Percentiles rank a stretch among this genome's conserved stretches.
These are phyloP conservation scores for Nymphaea colorata DNA, from an alignment of 164 flowering plant genomes.

Conservation along the genomic window DNA sequence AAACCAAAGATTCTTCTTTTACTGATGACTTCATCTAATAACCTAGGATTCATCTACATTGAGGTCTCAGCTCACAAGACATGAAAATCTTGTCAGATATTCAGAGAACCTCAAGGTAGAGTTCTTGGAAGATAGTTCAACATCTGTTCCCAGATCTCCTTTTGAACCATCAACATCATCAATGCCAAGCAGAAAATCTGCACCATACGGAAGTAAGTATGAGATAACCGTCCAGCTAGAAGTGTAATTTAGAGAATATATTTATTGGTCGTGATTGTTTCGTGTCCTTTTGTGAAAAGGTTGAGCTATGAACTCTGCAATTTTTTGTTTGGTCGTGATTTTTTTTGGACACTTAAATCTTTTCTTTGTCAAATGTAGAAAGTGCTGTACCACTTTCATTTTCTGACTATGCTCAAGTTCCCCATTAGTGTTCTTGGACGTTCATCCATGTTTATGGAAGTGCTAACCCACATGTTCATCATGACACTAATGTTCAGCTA, in stretches of 20 bases:
- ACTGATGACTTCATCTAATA: constrained; percentile 4
- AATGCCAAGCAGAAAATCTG: constrained; percentile 25
- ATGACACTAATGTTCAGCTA: background rate
- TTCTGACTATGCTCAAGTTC: too few species aligned
- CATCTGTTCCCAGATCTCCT: constrained; percentile 24
- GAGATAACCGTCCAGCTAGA: background rate
- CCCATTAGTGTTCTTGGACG: too few species aligned
- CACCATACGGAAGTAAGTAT: constrained; percentile 58
- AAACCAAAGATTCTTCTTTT: background rate
- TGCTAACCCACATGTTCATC: background rate
- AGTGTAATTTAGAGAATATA: too few species aligned
- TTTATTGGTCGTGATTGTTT: too few species aligned
- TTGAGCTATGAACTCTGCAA: too few species aligned
- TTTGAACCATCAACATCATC: constrained; percentile 47
- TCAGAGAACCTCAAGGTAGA: constrained; percentile 48
- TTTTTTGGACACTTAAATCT: too few species aligned
- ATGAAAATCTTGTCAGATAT: constrained; percentile 53
- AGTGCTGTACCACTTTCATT: too few species aligned
- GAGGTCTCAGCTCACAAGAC: constrained; percentile 47
- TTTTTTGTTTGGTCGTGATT: too few species aligned
- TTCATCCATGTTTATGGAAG: too few species aligned
- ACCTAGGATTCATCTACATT: constrained; percentile 62
- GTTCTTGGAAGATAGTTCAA: constrained; percentile 36
- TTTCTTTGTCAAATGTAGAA: too few species aligned
- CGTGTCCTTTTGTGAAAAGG: too few species aligned